Evolutionary conservation across 805 yeast species (phyloP).

Genomic region (Kodamaea kaohsiungensis): DNA sequence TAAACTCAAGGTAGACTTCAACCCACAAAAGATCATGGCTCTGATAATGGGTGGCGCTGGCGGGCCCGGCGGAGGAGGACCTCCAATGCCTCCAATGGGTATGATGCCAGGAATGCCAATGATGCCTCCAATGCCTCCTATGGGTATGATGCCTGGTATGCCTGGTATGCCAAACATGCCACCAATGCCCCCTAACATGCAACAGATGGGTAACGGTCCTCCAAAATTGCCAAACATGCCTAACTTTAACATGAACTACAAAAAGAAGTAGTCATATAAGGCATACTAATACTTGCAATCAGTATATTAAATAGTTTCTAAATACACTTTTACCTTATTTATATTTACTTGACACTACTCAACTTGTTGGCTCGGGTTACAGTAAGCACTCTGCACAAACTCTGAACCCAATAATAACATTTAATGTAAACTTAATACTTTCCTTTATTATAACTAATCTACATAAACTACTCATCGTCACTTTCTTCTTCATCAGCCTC

Average conservation of each 20-base stretch:
- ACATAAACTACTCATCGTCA: slow-evolving; percentile 51
- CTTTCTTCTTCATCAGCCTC: slow-evolving; percentile 81
- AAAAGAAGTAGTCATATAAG: slow-evolving; percentile 2
- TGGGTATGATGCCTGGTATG: slow-evolving; percentile 19
- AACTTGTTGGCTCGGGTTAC: too few relatives aligned
- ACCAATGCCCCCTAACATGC: slow-evolving; percentile 23
- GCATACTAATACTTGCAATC: neutral
- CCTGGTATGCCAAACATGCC: slow-evolving; percentile 22
- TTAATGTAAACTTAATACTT: neutral
- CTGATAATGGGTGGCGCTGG: slow-evolving; percentile 48
- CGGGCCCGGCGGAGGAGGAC: slow-evolving; percentile 16
- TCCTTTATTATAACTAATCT: neutral
- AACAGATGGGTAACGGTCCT: slow-evolving; percentile 16
- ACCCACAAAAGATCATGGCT: slow-evolving; percentile 77
- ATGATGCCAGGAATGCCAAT: slow-evolving; percentile 19
- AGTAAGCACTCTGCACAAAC: too few relatives aligned
- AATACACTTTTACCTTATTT: neutral
- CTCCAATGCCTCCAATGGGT: slow-evolving; percentile 19
- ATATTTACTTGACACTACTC: too few relatives aligned
- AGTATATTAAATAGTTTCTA: neutral
- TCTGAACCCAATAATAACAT: neutral
- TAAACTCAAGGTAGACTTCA: slow-evolving; percentile 72
- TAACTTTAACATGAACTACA: slow-evolving; percentile 18
- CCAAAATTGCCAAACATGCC: slow-evolving; percentile 30
- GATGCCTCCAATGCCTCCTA: slow-evolving; percentile 27